Evolutionary conservation across 2,329 filamentous ascomycete genomes (phyloP).

Genomic region (Xylaria sp.): DNA sequence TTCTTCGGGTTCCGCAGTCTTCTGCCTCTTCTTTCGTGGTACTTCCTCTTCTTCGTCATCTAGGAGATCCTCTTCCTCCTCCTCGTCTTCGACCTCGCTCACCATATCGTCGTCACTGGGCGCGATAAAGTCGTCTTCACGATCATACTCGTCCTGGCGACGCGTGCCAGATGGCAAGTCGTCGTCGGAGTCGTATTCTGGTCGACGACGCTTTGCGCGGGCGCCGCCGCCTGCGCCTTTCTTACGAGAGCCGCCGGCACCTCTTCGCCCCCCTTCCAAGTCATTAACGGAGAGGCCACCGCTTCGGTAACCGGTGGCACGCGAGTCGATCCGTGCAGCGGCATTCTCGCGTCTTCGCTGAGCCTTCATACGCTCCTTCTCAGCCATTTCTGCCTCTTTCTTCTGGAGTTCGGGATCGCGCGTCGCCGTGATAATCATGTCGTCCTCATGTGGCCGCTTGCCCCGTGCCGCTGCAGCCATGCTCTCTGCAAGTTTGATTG

Average conservation of each 20-base stretch:
- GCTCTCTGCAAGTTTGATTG: conserved; percentile 73
- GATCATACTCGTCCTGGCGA: conserved; percentile 79
- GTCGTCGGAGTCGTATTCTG: conserved; percentile 81
- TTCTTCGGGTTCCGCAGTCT: conserved; percentile 59
- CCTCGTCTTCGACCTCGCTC: conserved; percentile 65
- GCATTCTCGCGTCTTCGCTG: conserved; percentile 75
- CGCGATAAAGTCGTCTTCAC: conserved; percentile 82
- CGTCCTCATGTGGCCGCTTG: conserved; percentile 61
- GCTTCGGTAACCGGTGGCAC: conserved; percentile 59
- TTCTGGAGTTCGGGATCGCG: conserved; percentile 81
- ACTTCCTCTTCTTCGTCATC: conserved; percentile 61
- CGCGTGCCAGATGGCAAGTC: conserved; percentile 70
- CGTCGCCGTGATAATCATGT: conserved; percentile 75
- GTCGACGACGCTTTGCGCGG: conserved; percentile 63
- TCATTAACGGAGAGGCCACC: conserved; percentile 74
- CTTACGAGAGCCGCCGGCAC: conserved; percentile 61
- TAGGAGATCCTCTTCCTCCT: conserved; percentile 68
- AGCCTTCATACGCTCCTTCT: conserved; percentile 76
- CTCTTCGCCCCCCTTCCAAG: conserved; percentile 70
- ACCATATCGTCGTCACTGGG: conserved; percentile 75
- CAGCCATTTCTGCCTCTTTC: conserved; percentile 76
- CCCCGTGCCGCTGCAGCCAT: conserved; percentile 72
- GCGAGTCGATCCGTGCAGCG: conserved; percentile 70
- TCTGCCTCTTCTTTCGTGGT: conserved; percentile 61
- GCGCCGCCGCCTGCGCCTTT: conserved; percentile 60